These are phyloP conservation scores for Penicillium lividum DNA, from an alignment of 495 filamentous ascomycete species.

Conservation along the genomic window DNA sequence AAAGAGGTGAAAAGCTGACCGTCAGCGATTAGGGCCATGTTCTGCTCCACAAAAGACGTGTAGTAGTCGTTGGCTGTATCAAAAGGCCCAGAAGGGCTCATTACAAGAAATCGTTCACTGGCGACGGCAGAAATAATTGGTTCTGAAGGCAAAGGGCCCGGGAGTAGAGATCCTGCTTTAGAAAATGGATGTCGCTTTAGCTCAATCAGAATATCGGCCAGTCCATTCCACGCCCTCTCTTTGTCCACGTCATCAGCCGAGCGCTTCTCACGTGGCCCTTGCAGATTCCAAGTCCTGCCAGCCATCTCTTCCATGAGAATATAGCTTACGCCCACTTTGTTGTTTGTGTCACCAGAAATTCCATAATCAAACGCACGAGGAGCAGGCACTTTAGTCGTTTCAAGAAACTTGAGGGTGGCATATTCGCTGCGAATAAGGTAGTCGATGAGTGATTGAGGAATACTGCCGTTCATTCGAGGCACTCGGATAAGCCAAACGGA, in stretches of 20 bases:
- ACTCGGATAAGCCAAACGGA: conserved; percentile 18
- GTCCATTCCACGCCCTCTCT: conserved; percentile 31
- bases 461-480: conserved; percentile 11
- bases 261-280: conserved; percentile 10
- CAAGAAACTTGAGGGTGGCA: conserved; percentile 33
- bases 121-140: too few relatives aligned
- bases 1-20: too few relatives aligned
- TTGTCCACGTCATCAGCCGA: conserved; percentile 22
- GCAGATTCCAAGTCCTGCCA: conserved; percentile 29
- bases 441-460: conserved; percentile 23
- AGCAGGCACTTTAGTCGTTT: conserved; percentile 22
- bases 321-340: conserved; percentile 34
- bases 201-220: conserved; percentile 39
- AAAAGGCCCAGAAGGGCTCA: too few relatives aligned
- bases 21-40: too few relatives aligned
- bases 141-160: too few relatives aligned
- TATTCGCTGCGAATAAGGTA: conserved; percentile 31
- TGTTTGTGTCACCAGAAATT: conserved; percentile 21
- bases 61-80: too few relatives aligned
- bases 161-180: too few relatives aligned
- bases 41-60: too few relatives aligned
- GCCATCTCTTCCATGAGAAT: conserved; percentile 43
- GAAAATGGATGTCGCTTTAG: conserved; percentile 34
- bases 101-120: too few relatives aligned
- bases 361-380: conserved; percentile 18